Evolutionary conservation across 768 basidiomycete species (phyloP).

Genomic region (Suillus clintonianus): DNA sequence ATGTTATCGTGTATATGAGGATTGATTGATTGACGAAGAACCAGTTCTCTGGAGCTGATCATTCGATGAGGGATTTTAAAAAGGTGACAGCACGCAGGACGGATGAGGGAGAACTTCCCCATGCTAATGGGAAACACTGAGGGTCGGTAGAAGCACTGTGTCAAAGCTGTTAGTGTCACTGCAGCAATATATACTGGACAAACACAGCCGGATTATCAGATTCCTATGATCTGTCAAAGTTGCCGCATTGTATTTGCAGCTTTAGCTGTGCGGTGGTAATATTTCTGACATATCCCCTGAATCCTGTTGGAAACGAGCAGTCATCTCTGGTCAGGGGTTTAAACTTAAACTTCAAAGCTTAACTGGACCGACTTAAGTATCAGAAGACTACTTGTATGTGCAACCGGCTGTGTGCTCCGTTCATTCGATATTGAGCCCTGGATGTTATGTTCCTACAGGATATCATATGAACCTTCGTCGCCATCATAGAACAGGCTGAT

Average conservation of each 20-base stretch:
- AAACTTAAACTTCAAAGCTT: not conserved
- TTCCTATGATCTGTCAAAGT: not conserved
- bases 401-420: not conserved
- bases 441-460: not conserved
- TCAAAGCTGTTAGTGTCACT: not conserved
- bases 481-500: not conserved
- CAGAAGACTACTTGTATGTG: not conserved
- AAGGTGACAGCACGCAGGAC: slow-evolving; percentile 62
- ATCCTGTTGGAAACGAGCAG: not conserved
- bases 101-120: slow-evolving; percentile 45
- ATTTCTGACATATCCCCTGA: not conserved
- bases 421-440: not conserved
- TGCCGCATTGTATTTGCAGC: not conserved
- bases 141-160: not conserved
- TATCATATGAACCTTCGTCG: not conserved
- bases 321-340: not conserved
- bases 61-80: slow-evolving; percentile 66
- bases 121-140: not conserved
- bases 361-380: not conserved
- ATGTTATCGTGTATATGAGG: not conserved
- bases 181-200: slow-evolving; percentile 1
- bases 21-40: not conserved
- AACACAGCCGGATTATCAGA: not conserved
- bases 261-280: not conserved
- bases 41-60: slow-evolving; percentile 70